Evolutionary conservation across 1,139 yeast species (phyloP).

Genomic region (Yamadazyma kanchanaburiensis): DNA sequence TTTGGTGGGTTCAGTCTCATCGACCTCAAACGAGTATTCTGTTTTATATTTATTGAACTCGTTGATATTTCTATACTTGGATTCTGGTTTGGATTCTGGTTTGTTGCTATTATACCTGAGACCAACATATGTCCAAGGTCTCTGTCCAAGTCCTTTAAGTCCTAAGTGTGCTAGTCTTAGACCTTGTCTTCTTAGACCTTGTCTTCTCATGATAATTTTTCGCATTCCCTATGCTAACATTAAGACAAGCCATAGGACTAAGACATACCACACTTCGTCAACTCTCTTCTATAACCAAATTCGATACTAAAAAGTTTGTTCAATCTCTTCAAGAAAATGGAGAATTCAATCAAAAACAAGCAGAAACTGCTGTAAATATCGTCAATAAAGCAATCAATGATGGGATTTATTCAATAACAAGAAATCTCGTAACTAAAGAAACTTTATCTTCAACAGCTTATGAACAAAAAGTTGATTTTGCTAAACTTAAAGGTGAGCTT

Average conservation of each 20-base stretch:
- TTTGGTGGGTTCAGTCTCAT: slow-evolving; percentile 14
- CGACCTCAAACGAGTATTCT: slow-evolving; percentile 31
- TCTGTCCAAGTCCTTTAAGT: no score
- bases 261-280: no score
- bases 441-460: slow-evolving; percentile 80
- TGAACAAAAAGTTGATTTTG: slow-evolving; percentile 95
- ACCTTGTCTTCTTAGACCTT: no score
- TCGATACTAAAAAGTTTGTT: slow-evolving; percentile 78
- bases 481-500: slow-evolving; percentile 86
- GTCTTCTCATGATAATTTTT: no score
- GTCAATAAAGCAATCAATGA: slow-evolving; percentile 78
- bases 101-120: no score
- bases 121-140: no score
- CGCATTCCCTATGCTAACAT: no score
- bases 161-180: no score
- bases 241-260: no score
- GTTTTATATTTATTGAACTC: slow-evolving; percentile 39
- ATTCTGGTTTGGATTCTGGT: no score
- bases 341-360: slow-evolving; percentile 66
- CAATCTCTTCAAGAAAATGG: slow-evolving; percentile 67
- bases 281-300: slow-evolving; percentile 43
- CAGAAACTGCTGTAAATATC: slow-evolving; percentile 75
- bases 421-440: slow-evolving; percentile 78
- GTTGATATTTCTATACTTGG: slow-evolving; percentile 22
- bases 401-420: slow-evolving; percentile 72